phyloP scores from a whole-genome alignment of 129 eudicot species.

The Tagetes patula region DNA sequence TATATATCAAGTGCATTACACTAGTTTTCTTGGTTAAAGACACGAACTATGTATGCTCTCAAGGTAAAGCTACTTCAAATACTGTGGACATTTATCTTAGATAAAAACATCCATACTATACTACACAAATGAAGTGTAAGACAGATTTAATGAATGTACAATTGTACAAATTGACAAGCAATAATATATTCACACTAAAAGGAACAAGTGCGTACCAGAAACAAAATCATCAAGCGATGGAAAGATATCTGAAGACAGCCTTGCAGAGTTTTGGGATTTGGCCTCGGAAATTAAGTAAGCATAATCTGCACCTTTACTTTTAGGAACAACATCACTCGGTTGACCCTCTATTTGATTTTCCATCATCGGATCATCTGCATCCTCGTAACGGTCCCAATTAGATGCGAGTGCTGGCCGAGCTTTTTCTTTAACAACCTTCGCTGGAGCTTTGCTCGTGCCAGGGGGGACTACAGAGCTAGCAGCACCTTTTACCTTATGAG shows the following conservation, averaged over 20 bases:
- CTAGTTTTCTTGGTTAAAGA: neutral
- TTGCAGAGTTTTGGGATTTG: constrained; percentile 45
- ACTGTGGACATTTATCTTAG: neutral
- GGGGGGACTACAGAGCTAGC: constrained; percentile 34
- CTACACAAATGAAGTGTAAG: too few species aligned
- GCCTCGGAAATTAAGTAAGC: constrained; percentile 74
- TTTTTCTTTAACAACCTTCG: constrained; percentile 38
- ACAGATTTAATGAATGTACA: neutral
- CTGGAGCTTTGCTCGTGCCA: constrained; percentile 34
- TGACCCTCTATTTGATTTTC: constrained; percentile 33
- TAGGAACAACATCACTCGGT: constrained; percentile 51
- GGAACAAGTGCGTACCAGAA: constrained; percentile 43
- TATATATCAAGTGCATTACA: neutral
- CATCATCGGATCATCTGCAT: constrained; percentile 42
- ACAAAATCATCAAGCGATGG: constrained; percentile 55
- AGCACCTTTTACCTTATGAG: constrained; percentile 47
- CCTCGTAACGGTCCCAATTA: constrained; percentile 83
- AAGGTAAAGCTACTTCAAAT: neutral
- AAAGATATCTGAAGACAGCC: constrained; percentile 31
- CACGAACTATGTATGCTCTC: neutral
- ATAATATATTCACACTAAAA: neutral
- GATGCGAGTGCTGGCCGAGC: constrained; percentile 55
- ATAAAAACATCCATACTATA: constrained; percentile 15
- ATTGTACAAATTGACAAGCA: neutral
- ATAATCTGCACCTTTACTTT: constrained; percentile 89